These are phyloP conservation scores for Fusarium verrucosum DNA, from an alignment of 2,329 filamentous ascomycete genomes.

Conservation along the genomic window DNA sequence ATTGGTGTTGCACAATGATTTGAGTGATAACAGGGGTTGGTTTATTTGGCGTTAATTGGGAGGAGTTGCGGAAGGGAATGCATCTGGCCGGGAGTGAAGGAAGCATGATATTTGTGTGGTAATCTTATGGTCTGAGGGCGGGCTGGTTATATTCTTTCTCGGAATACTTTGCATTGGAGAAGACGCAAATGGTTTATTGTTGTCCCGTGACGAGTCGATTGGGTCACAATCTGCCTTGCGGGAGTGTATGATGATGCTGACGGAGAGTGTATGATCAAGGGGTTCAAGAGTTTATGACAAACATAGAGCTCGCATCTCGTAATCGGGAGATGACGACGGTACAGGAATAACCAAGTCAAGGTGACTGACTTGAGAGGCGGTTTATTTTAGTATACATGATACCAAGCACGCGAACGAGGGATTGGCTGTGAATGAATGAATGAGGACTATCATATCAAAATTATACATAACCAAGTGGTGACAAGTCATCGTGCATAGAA, in stretches of 20 bases:
- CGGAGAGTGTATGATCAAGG: slow-evolving; percentile 31
- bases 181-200: slow-evolving; percentile 4
- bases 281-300: slow-evolving; percentile 29
- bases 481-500: not conserved
- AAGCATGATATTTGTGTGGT: slow-evolving; percentile 14
- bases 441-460: slow-evolving; percentile 1
- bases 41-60: slow-evolving; percentile 12
- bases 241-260: slow-evolving; percentile 16
- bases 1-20: slow-evolving; percentile 22
- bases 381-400: slow-evolving; percentile 15
- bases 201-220: slow-evolving; percentile 8
- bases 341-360: slow-evolving; percentile 13
- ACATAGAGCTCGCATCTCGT: slow-evolving; percentile 36
- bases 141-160: not conserved
- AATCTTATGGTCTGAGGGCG: slow-evolving; percentile 4
- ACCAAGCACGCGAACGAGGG: slow-evolving; percentile 1
- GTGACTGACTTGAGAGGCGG: slow-evolving; percentile 15
- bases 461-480: not conserved
- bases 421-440: not conserved
- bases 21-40: not conserved
- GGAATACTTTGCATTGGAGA: not conserved
- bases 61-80: slow-evolving; percentile 11
- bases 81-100: not conserved
- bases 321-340: slow-evolving; percentile 19
- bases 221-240: slow-evolving; percentile 17